Conservation (phyloP, 768 basidiomycete species). For the Mycena leptocephala region DNA sequence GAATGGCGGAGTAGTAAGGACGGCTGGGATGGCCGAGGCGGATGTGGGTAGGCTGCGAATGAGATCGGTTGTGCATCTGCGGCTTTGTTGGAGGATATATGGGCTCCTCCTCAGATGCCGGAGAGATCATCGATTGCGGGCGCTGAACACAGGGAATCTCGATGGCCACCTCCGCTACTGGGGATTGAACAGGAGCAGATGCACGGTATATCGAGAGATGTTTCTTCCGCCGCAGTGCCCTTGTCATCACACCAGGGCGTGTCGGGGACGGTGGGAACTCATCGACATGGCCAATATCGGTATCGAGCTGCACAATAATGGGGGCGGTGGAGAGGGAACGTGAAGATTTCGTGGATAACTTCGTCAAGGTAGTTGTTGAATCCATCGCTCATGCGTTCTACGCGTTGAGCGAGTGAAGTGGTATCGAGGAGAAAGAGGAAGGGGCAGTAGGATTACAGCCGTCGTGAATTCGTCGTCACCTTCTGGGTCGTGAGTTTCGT, state of each 20-base stretch:
- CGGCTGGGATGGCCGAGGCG: constrained; percentile 68
- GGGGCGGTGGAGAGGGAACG: constrained; percentile 20
- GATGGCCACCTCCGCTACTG: constrained; percentile 29
- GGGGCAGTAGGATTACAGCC: background rate
- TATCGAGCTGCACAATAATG: constrained; percentile 24
- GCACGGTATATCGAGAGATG: constrained; percentile 31
- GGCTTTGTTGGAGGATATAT: constrained; percentile 31
- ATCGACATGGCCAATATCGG: constrained; percentile 6
- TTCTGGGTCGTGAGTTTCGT: constrained; percentile 11
- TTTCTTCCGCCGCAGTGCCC: constrained; percentile 32
- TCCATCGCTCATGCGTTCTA: constrained; percentile 25
- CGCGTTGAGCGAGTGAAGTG: constrained; percentile 13
- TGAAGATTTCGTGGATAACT: constrained; percentile 34
- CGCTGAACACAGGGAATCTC: constrained; percentile 25
- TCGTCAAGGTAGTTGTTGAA: constrained; percentile 23
- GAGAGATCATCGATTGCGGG: constrained; percentile 31
- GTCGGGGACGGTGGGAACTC: background rate
- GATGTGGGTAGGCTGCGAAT: constrained; percentile 43
- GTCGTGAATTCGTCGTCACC: constrained; percentile 32
- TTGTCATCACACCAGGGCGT: constrained; percentile 6
- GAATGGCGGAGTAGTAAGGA: constrained; percentile 72
- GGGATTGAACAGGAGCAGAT: constrained; percentile 33
- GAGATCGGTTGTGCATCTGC: constrained; percentile 36
- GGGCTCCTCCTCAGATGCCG: constrained; percentile 11
- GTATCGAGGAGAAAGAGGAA: background rate